phyloP scores from a whole-genome alignment of 805 yeast genomes.

The Candida broadrunensis region DNA sequence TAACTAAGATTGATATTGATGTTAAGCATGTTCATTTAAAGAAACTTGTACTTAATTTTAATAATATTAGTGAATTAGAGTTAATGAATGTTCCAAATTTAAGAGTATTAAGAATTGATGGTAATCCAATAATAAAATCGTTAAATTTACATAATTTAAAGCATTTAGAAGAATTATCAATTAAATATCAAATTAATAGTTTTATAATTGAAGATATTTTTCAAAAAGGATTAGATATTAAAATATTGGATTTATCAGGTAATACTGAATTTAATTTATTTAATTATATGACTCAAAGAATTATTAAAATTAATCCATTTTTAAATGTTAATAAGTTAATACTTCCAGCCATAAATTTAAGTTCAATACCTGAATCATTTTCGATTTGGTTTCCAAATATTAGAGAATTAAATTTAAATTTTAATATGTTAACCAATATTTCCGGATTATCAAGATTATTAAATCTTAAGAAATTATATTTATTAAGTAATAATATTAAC shows the following conservation, averaged over 20 bases:
- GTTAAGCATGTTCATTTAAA: constrained; percentile 28
- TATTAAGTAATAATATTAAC: constrained; percentile 45
- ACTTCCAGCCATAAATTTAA: constrained; percentile 48
- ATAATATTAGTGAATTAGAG: constrained; percentile 30
- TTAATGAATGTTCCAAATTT: constrained; percentile 33
- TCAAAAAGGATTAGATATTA: constrained; percentile 18
- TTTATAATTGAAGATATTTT: constrained; percentile 16
- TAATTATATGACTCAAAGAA: constrained; percentile 3
- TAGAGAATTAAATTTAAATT: constrained; percentile 47
- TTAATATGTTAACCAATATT: constrained; percentile 42
- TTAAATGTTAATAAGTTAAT: constrained; percentile 36
- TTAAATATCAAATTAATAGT: constrained; percentile 30
- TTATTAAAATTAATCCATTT: constrained; percentile 14
- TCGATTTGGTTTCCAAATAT: constrained; percentile 43
- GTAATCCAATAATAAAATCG: constrained; percentile 29
- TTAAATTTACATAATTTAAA: constrained; percentile 25
- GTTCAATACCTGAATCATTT: constrained; percentile 35
- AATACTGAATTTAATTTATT: constrained; percentile 16
- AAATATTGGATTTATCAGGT: constrained; percentile 39
- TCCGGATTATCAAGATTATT: constrained; percentile 27
- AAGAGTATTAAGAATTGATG: constrained; percentile 45
- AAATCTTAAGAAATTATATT: constrained; percentile 35
- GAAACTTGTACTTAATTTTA: constrained; percentile 36
- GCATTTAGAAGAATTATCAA: constrained; percentile 41
- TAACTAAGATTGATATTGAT: constrained; percentile 18